Base-by-base conservation (phyloP, 345 rosid genomes). In the Citrus hindsii region DNA sequence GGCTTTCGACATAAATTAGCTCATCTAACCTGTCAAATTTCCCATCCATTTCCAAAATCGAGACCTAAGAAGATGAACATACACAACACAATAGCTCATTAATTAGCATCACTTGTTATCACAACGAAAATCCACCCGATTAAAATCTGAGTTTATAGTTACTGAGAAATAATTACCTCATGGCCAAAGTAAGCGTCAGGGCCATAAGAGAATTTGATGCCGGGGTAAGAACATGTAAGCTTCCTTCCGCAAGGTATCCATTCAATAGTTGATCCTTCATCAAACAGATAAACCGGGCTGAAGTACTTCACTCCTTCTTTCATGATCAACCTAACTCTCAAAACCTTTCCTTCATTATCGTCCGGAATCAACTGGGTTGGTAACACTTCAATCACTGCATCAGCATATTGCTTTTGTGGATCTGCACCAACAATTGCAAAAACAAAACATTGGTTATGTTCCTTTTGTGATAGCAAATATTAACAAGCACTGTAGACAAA, bases 171-270 rank as follows among this genome's bases (percentile, higher is more conserved):
- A 18, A 7, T 32, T 84, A 92, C 99, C 99, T 95, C 99, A 12
- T 95, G 84, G 79, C 83, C 87, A 55, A 76, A 95, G 86, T 95
- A 95, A 66, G 87, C n/a, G 28, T 95, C 97, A 0, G 99, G 99
- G 48, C 88, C 91, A 56, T 95, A 91, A 69, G 78, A 40, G 83
- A 95, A 95, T 82, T 95, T 95, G 89, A 95, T 95, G 71, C 99
- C 99, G 10, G 99, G 99, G 89, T 95, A 95, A 32, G 96, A 92
- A 85, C 99, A 95, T 22, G 97, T 90, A 71, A 95, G 99, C 81
- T 93, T 95, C 76, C 99, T 91, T 33, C 99, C 99, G 14, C 99
- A 96, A 1, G 99, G 99, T 10, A 96, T 92, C 99, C 98, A 96
- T 6, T 91, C 87, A 48, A 96, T 80, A 62, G 98, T 80, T 35